Conservation (phyloP, 441 rosid genomes). For the Croton laevigatus region DNA sequence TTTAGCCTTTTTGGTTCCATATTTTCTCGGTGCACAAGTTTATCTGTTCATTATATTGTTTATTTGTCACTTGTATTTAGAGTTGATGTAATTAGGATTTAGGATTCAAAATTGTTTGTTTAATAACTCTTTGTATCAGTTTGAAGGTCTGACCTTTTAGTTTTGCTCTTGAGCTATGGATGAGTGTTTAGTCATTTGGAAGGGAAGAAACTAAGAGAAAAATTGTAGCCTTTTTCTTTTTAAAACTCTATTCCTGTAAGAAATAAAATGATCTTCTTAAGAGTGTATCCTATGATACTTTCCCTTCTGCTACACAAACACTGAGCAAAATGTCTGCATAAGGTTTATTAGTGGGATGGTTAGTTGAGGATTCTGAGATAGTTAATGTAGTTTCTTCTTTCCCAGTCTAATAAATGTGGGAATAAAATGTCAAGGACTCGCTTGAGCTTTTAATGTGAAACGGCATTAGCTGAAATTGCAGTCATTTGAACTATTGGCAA, state of each 20-base stretch:
- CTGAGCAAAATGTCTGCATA: neutral
- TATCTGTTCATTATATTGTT: neutral
- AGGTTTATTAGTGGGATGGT: neutral
- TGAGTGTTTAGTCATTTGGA: neutral
- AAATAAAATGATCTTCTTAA: slow-evolving; percentile 1
- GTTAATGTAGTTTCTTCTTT: too few species aligned
- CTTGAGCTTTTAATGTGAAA: neutral
- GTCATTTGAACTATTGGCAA: neutral
- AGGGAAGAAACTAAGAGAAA: neutral
- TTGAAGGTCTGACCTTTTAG: neutral
- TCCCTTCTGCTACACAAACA: neutral
- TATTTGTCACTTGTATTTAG: neutral
- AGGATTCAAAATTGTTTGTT: neutral
- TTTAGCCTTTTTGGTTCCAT: neutral
- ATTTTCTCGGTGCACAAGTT: neutral
- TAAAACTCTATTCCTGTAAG: neutral
- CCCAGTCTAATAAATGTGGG: too few species aligned
- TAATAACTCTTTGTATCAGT: neutral
- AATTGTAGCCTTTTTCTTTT: neutral
- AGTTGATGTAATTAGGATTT: neutral
- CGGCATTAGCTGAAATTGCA: neutral
- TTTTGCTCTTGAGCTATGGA: neutral
- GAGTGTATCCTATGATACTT: neutral
- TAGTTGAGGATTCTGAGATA: neutral
- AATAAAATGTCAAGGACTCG: neutral